Evolutionary conservation across 257 asterid species (phyloP).

Genomic region (Penstemon barbatus): DNA sequence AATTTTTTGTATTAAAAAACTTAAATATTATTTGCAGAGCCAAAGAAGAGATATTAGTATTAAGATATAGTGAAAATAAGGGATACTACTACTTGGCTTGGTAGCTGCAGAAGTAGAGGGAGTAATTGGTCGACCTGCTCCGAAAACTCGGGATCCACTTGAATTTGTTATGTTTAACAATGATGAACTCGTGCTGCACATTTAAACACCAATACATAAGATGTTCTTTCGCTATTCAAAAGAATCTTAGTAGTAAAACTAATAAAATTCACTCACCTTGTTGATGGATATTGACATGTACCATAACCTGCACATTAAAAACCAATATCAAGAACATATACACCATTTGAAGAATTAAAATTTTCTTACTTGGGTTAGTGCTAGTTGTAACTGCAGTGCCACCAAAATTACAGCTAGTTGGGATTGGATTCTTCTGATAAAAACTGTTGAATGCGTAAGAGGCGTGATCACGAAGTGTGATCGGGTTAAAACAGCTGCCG

Average conservation of each 20-base stretch:
- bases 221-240: background rate
- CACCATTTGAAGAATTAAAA: background rate
- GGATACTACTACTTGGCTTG: background rate
- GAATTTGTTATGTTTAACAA: conserved; percentile 66
- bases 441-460: conserved; percentile 80
- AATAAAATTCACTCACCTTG: conserved; percentile 45
- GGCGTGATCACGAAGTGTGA: conserved; percentile 52
- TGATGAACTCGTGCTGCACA: conserved; percentile 84
- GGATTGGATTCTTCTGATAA: conserved; percentile 76
- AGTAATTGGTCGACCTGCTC: conserved; percentile 61
- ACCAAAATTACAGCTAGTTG: conserved; percentile 75
- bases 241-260: background rate
- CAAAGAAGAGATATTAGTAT: conserved; percentile 15
- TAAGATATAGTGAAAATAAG: conserved; percentile 26
- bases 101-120: conserved; percentile 54
- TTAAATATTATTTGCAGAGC: background rate
- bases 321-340: background rate
- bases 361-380: conserved; percentile 72
- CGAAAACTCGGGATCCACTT: conserved; percentile 73
- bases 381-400: conserved; percentile 76
- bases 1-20: background rate
- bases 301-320: conserved; percentile 59
- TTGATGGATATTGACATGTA: conserved; percentile 63
- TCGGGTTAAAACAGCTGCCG: conserved; percentile 60
- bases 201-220: background rate